Evolutionary conservation across 2,329 filamentous ascomycete species (phyloP).

Genomic region (Arthrobotrys pseudoclavata): DNA sequence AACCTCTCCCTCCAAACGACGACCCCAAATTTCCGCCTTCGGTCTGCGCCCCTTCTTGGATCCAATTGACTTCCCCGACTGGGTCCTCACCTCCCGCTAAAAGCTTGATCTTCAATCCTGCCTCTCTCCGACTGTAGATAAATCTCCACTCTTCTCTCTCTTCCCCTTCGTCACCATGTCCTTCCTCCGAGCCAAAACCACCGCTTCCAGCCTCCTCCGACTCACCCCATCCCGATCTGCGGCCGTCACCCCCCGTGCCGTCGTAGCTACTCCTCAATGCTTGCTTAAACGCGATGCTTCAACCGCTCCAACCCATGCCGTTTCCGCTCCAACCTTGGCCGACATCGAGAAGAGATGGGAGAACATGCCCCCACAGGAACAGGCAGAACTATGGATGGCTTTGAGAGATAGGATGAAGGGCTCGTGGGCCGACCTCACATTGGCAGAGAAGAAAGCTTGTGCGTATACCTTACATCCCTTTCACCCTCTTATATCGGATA

Average conservation of each 20-base stretch:
- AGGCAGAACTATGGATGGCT: constrained; percentile 99
- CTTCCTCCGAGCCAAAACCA: constrained; percentile 59
- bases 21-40: not conserved
- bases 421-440: constrained; percentile 93
- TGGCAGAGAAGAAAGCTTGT: constrained; percentile 99
- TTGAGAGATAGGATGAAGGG: constrained; percentile 98
- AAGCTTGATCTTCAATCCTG: constrained; percentile 4
- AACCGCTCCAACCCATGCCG: constrained; percentile 76
- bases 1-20: constrained; percentile 21
- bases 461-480: constrained; percentile 69
- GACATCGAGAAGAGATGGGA: constrained; percentile 99
- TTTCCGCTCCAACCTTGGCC: constrained; percentile 96
- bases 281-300: constrained; percentile 70
- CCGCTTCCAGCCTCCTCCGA: constrained; percentile 55
- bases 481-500: not conserved
- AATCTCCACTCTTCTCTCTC: constrained; percentile 48
- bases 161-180: constrained; percentile 39
- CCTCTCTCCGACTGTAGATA: constrained; percentile 32
- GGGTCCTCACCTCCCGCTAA: constrained; percentile 14
- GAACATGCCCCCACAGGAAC: constrained; percentile 96
- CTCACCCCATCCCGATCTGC: constrained; percentile 41
- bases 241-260: constrained; percentile 29
- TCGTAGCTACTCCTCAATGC: constrained; percentile 60
- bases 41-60: constrained; percentile 24
- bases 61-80: constrained; percentile 41